Evolutionary conservation across 768 basidiomycete genomes (phyloP).

Genomic region (Macrolepiota dolichaula): DNA sequence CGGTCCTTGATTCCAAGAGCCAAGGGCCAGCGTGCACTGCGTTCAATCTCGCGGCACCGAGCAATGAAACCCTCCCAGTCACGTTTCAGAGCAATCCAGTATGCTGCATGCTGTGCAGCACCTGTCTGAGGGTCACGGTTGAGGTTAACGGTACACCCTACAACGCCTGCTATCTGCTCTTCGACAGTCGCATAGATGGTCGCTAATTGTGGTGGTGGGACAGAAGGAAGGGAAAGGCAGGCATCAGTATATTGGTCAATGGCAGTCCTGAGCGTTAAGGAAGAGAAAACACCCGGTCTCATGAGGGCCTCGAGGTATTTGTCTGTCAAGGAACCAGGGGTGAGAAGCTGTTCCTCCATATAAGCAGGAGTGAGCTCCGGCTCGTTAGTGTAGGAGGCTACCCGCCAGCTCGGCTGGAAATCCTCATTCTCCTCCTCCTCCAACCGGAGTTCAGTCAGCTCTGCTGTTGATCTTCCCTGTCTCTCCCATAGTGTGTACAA

Average conservation of each 20-base stretch:
- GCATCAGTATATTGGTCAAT: conserved; percentile 79
- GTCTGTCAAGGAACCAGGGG: conserved; percentile 67
- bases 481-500: conserved; percentile 79
- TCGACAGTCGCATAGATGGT: conserved; percentile 62
- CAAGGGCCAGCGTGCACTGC: conserved; percentile 79
- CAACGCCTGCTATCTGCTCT: conserved; percentile 78
- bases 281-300: conserved; percentile 86
- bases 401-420: conserved; percentile 43
- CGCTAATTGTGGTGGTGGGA: conserved; percentile 53
- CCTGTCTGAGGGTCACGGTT: conserved; percentile 76
- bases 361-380: conserved; percentile 80
- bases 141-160: conserved; percentile 81
- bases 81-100: conserved; percentile 80
- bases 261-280: conserved; percentile 75
- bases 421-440: conserved; percentile 28
- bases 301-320: conserved; percentile 82
- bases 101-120: conserved; percentile 70
- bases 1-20: conserved; percentile 48
- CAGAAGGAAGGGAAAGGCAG: conserved; percentile 62
- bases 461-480: conserved; percentile 71
- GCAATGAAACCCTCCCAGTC: conserved; percentile 98
- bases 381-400: conserved; percentile 62
- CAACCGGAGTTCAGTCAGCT: conserved; percentile 48
- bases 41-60: conserved; percentile 86
- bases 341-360: conserved; percentile 78